Conservation (phyloP, 306 rosid genomes). For the Chamaecrista fasciculata region DNA sequence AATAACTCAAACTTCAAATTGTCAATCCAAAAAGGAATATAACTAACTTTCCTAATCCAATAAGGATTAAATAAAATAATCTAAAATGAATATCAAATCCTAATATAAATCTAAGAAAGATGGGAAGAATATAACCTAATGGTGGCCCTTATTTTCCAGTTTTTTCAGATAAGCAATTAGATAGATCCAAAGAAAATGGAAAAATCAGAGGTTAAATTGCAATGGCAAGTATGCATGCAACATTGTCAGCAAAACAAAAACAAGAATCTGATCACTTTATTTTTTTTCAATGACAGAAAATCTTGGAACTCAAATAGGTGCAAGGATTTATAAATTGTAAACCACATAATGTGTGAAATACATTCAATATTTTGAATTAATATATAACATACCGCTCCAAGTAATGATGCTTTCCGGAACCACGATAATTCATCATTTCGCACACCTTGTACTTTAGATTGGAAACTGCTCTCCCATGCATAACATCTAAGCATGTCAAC, state of each 20-base stretch:
- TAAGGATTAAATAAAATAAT: no score
- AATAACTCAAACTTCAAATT: no score
- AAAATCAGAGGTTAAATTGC: constrained; percentile 8
- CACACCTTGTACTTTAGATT: constrained; percentile 61
- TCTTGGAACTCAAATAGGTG: background rate
- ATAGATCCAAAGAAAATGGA: background rate
- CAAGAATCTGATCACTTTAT: background rate
- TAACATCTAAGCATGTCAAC: constrained; percentile 67
- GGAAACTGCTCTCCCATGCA: constrained; percentile 99
- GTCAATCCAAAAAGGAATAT: no score
- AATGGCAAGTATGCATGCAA: background rate
- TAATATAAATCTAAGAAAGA: no score
- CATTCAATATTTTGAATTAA: constrained; percentile 16
- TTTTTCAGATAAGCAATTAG: background rate
- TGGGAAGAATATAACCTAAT: background rate
- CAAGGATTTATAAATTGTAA: constrained; percentile 17
- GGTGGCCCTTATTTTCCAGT: background rate
- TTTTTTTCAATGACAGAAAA: background rate
- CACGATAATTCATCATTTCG: constrained; percentile 81
- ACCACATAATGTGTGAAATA: constrained; percentile 13
- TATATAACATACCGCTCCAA: constrained; percentile 73
- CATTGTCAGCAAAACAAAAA: constrained; percentile 1
- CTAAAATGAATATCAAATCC: no score
- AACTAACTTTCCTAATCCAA: no score
- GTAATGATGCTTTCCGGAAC: constrained; percentile 78